Conservation (phyloP, 1,139 yeast species). For the Yamadazyma oceani region DNA sequence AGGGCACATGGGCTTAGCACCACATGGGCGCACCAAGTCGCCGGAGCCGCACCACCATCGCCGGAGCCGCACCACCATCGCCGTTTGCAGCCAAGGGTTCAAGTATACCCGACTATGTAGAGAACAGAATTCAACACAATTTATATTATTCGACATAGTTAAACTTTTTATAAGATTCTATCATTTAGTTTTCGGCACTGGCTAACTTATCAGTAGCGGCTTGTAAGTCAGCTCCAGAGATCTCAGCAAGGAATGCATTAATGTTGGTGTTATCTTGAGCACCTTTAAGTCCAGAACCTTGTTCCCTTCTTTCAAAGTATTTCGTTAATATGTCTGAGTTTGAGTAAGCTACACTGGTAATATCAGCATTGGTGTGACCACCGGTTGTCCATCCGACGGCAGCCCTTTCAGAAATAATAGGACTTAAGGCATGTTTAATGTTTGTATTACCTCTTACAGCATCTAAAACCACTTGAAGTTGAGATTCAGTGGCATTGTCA, state of each 20-base stretch:
- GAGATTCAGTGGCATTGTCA: conserved; percentile 49
- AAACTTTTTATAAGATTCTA: no score
- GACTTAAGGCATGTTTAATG: conserved; percentile 18
- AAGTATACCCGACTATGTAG: no score
- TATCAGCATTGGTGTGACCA: conserved; percentile 91
- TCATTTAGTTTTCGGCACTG: background rate
- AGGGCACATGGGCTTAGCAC: no score
- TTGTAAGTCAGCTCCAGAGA: conserved; percentile 54
- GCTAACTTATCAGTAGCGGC: conserved; percentile 38
- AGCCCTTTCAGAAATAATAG: conserved; percentile 65
- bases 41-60: no score
- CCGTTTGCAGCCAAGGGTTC: no score
- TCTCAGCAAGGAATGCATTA: conserved; percentile 64
- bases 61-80: no score
- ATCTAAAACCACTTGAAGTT: conserved; percentile 36
- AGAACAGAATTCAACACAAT: no score
- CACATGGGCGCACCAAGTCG: no score
- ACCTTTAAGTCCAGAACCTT: conserved; percentile 59
- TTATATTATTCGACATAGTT: no score
- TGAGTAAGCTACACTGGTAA: conserved; percentile 75
- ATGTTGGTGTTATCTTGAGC: conserved; percentile 83
- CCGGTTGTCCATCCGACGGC: conserved; percentile 89
- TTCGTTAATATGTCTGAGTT: conserved; percentile 46
- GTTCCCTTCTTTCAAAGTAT: conserved; percentile 27
- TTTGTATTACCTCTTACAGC: conserved; percentile 12